These are phyloP conservation scores for Pseudopediastrum boryanum DNA, from an alignment of 139 green algal species.

Conservation along the genomic window DNA sequence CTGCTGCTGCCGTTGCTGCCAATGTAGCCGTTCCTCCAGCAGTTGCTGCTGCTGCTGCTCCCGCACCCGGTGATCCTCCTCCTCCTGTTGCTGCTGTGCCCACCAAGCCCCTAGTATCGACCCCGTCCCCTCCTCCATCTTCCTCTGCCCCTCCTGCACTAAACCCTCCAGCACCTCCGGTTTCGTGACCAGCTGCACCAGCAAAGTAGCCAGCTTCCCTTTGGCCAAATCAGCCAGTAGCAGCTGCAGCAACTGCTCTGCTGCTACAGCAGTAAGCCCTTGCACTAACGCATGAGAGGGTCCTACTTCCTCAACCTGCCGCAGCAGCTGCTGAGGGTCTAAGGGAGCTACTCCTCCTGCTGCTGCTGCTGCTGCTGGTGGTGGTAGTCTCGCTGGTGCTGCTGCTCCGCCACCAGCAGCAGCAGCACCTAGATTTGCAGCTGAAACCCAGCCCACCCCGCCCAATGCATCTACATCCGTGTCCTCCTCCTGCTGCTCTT, in stretches of 20 bases:
- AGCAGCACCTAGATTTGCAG: neutral
- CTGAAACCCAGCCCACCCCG: neutral
- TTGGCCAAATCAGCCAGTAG: neutral
- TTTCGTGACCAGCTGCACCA: slow-evolving; percentile 22
- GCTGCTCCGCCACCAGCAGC: neutral
- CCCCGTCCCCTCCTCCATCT: slow-evolving; percentile 14
- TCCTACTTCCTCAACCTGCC: neutral
- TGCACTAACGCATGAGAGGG: neutral
- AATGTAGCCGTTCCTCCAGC: neutral
- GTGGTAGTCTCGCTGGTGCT: slow-evolving; percentile 5
- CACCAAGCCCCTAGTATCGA: neutral
- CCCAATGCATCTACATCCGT: neutral
- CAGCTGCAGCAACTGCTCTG: slow-evolving; percentile 9
- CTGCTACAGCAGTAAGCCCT: slow-evolving; percentile 2
- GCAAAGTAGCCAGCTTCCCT: neutral
- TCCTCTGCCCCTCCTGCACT: neutral
- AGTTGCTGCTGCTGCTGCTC: neutral
- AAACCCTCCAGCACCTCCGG: slow-evolving; percentile 13
- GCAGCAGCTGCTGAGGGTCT: neutral
- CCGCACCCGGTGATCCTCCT: neutral
- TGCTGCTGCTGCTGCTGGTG: too few species aligned
- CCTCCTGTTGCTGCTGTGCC: neutral
- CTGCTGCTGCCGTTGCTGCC: neutral
- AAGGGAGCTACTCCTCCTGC: neutral
- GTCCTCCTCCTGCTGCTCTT: too few species aligned